Evolutionary conservation across 2,329 filamentous ascomycete genomes (phyloP).

Genomic region (Fusarium pseudoanthophilum): DNA sequence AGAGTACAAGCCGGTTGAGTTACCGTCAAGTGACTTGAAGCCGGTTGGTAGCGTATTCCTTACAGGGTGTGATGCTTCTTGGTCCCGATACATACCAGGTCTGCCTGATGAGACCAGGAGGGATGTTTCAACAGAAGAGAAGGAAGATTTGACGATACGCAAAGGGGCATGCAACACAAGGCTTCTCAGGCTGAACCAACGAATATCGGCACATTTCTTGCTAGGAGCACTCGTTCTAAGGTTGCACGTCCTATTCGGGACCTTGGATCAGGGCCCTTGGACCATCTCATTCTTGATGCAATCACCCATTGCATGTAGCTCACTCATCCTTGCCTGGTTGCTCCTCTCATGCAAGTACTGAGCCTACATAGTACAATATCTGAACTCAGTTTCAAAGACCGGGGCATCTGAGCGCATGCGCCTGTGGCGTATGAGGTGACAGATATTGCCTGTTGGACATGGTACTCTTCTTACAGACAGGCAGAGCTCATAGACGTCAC

Average conservation of each 20-base stretch:
- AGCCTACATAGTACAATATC: conserved; percentile 11
- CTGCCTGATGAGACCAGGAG: conserved; percentile 40
- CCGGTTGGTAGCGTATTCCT: conserved; percentile 41
- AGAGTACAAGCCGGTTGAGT: conserved; percentile 42
- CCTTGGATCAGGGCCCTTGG: conserved; percentile 22
- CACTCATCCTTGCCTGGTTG: conserved; percentile 25
- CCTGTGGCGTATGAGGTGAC: conserved; percentile 20
- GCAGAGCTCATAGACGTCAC: conserved; percentile 15
- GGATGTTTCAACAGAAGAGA: conserved; percentile 29
- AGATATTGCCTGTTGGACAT: conserved; percentile 14
- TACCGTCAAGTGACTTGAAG: conserved; percentile 41
- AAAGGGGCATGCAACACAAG: conserved; percentile 34
- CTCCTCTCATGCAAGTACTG: conserved; percentile 25
- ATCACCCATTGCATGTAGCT: conserved; percentile 9
- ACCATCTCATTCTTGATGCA: conserved; percentile 15
- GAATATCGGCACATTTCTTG: conserved; percentile 34
- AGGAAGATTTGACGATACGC: conserved; percentile 37
- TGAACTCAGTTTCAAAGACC: conserved; percentile 22
- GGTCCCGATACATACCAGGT: conserved; percentile 36
- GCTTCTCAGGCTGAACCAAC: conserved; percentile 25
- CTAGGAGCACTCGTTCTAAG: conserved; percentile 20
- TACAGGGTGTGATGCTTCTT: conserved; percentile 38
- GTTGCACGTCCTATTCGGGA: conserved; percentile 29
- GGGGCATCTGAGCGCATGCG: conserved; percentile 27
- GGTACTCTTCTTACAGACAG: conserved; percentile 6